These are phyloP conservation scores for Malania oleifera DNA, from an alignment of 164 flowering plant genomes.

Conservation along the genomic window DNA sequence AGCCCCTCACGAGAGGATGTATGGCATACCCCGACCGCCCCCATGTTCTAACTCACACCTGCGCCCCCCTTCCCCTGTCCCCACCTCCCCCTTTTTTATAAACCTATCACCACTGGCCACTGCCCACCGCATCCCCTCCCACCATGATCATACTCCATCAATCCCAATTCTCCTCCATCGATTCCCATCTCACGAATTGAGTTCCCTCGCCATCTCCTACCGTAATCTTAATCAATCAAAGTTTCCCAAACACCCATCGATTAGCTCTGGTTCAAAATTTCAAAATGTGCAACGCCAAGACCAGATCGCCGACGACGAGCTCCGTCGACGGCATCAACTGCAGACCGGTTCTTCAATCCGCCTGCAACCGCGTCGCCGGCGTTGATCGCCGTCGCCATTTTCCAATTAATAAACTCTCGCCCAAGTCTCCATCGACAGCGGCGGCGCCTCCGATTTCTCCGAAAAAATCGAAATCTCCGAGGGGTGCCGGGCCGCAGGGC, in stretches of 20 bases:
- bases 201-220: too few relatives aligned
- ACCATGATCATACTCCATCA: neutral
- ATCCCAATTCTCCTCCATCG: conserved; percentile 10
- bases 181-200: neutral
- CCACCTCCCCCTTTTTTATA: conserved; percentile 25
- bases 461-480: conserved; percentile 40
- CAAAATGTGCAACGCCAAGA: conserved; percentile 48
- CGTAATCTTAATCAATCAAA: too few relatives aligned
- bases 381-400: conserved; percentile 37
- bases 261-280: too few relatives aligned
- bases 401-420: conserved; percentile 27
- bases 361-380: conserved; percentile 43
- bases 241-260: too few relatives aligned
- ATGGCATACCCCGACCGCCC: conserved; percentile 38
- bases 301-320: conserved; percentile 19
- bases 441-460: conserved; percentile 42
- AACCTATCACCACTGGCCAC: too few relatives aligned
- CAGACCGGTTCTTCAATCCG: conserved; percentile 65
- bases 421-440: conserved; percentile 17
- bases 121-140: conserved; percentile 3
- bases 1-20: conserved; percentile 28
- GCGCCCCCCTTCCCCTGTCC: conserved; percentile 35
- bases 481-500: conserved; percentile 36
- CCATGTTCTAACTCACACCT: conserved; percentile 41
- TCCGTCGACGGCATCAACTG: conserved; percentile 32